Base-by-base conservation (phyloP, 202 grass and related monocot genomes). In the Schoenoplectus tabernaemontani region DNA sequence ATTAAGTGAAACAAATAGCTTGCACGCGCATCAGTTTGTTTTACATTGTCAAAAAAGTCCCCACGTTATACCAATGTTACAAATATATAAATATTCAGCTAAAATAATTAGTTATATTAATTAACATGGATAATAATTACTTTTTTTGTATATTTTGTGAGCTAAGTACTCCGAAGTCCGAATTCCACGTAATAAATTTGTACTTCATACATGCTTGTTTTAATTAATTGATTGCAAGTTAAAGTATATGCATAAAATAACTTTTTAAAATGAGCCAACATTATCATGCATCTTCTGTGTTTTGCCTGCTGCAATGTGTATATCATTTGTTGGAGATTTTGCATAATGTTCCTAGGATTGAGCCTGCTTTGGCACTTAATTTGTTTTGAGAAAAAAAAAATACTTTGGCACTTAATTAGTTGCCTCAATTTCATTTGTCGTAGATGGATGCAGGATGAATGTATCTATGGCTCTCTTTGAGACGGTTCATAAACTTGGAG, bases 1-100 rank as follows among this genome's bases (percentile, higher is more conserved):
- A 42, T 20, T 20, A 70, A 70, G n/a, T 42, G 65, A 44, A 20
- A 43, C 2, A 43, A 12, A 33, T 30, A 51, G 53, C 69, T 73
- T 73, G 24, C 26, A 32, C 44, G 44, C 3, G 13, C 48, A 3
- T 12, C 9, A 32, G 2, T 7, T 51, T 51, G 24, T 73, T 51
- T 47, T 51, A 73, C 44, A 73, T 32, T 73, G 69, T 53, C 44
- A 73, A 73, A 67, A 73, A 47, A 72, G 23, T 16, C 5, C 43
- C 5, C 68, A 50, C 23, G 41, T 48, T 50, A 50, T 71, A 16
- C 32, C 10, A 16, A 73, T 5, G 13, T 73, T 73, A 24, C 1
- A 50, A 8, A 28, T 73, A 50, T 73, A 53, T 33, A 23, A 69
- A 24, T 15, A 30, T 16, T 50, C 42, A 4, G 9, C 4, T 46